Base-by-base conservation (phyloP, 805 yeast species). In the Peterozyma xylosa region DNA sequence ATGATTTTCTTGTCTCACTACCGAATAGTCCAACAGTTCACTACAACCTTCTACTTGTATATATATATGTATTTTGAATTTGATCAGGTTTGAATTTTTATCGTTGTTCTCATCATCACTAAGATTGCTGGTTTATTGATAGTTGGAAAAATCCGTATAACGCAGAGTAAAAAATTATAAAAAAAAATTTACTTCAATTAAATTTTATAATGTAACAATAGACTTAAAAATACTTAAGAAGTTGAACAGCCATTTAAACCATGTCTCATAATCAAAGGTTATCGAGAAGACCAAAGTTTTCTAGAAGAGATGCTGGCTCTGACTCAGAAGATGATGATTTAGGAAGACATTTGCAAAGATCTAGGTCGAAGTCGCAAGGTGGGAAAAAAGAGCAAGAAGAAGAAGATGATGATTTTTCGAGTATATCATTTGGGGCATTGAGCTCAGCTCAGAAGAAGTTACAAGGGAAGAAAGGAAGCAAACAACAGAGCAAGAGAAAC, bases 381-480 rank as follows among this genome's bases (percentile, higher is more conserved):
- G 40, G 36, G 7, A 69, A 61, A 11, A 63, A 57, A 16, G 66
- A 56, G 2, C 59, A 57, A 16, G 59, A 54, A 21, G 52, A 52
- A 13, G 57, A 51, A 6, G 75, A 72, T 42, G 80, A 70, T 48
- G 85, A 75, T 43, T 48, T 76, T 45, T 63, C 66, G 9, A 67
- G 74, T 5, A 50, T 80, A n/a, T 79, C 87, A 7, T 81, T 82
- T 65, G 86, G 82, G 1, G 73, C 85, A 5, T 60, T 82, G 47
- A 77, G 74, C 53, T 60, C 70, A 7, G 86, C 87, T 3, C 85
- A 80, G 52, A 69, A 63, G 40, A 66, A 75, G 52, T 56, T 75
- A 37, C 27, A 21, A 21, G 27, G 7, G 7, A 21, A 7, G 7
- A 21, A 21, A 7, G 27, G 27, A 21, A 63, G 62, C 37, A 49